Conservation (phyloP, 306 rosid species). For the Prinsepia uniflora region DNA sequence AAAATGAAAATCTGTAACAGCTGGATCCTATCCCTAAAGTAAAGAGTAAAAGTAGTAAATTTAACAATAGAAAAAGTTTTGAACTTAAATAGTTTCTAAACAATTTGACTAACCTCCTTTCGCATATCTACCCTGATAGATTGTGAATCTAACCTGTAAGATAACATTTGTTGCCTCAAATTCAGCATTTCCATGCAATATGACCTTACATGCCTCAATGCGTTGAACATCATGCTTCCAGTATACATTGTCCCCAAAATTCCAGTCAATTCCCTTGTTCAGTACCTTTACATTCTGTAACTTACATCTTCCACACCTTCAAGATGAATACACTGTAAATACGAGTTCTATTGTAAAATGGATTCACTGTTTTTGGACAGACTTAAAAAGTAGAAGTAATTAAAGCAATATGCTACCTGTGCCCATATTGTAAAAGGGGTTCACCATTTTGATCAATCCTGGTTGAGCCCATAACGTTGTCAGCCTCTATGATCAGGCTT, state of each 20-base stretch:
- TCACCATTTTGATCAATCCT: slow-evolving; percentile 52
- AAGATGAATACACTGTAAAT: slow-evolving; percentile 21
- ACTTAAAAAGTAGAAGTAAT: slow-evolving; percentile 4
- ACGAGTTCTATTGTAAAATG: slow-evolving; percentile 13
- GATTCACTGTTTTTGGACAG: slow-evolving; percentile 16
- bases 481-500: slow-evolving; percentile 68
- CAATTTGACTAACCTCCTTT: slow-evolving; percentile 15
- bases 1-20: neutral
- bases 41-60: neutral
- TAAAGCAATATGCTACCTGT: slow-evolving; percentile 48
- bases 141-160: slow-evolving; percentile 55
- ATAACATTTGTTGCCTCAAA: slow-evolving; percentile 77
- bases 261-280: slow-evolving; percentile 86
- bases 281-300: slow-evolving; percentile 70
- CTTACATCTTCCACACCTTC: slow-evolving; percentile 94
- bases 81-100: neutral
- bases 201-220: slow-evolving; percentile 55
- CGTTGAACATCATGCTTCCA: slow-evolving; percentile 84
- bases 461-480: slow-evolving; percentile 62
- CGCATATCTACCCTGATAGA: slow-evolving; percentile 13
- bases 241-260: slow-evolving; percentile 49
- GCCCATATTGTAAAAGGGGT: slow-evolving; percentile 67
- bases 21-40: neutral
- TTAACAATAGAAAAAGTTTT: neutral
- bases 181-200: slow-evolving; percentile 93